These are phyloP conservation scores for Saksenaea vasiformis DNA, from an alignment of 371 early-diverging fungal species.

Conservation along the genomic window DNA sequence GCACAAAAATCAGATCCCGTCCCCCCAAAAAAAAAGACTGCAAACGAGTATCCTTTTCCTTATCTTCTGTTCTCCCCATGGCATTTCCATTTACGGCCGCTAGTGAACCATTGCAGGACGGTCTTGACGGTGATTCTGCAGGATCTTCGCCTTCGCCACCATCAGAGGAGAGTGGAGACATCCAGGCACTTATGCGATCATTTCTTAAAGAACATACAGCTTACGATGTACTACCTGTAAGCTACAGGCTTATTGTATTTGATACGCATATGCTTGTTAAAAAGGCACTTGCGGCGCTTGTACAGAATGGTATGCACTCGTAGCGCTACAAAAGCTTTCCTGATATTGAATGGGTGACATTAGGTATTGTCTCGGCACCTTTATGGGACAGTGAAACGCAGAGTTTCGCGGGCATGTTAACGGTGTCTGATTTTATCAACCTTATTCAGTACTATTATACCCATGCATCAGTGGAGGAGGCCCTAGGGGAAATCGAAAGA, in stretches of 20 bases:
- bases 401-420: conserved; percentile 89
- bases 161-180: conserved; percentile 27
- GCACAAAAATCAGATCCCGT: too few species aligned
- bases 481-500: conserved; percentile 83
- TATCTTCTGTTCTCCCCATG: neutral
- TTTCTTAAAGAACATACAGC: conserved; percentile 80
- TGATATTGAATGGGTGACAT: neutral
- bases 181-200: conserved; percentile 54
- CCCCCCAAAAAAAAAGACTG: too few species aligned
- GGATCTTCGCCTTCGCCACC: neutral
- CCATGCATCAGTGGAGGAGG: conserved; percentile 75
- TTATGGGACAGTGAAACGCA: conserved; percentile 84
- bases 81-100: neutral
- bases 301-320: conserved; percentile 96
- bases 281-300: conserved; percentile 88
- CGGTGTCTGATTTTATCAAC: conserved; percentile 91
- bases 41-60: neutral
- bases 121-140: conserved; percentile 1
- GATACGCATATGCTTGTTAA: conserved; percentile 89
- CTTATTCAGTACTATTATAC: conserved; percentile 90
- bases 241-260: conserved; percentile 88
- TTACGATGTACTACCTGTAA: conserved; percentile 90
- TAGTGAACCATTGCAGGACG: neutral
- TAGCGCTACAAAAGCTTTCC: too few species aligned
- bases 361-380: conserved; percentile 94